Evolutionary conservation across 2,329 filamentous ascomycete species (phyloP).

Genomic region (Colletotrichum sp.): DNA sequence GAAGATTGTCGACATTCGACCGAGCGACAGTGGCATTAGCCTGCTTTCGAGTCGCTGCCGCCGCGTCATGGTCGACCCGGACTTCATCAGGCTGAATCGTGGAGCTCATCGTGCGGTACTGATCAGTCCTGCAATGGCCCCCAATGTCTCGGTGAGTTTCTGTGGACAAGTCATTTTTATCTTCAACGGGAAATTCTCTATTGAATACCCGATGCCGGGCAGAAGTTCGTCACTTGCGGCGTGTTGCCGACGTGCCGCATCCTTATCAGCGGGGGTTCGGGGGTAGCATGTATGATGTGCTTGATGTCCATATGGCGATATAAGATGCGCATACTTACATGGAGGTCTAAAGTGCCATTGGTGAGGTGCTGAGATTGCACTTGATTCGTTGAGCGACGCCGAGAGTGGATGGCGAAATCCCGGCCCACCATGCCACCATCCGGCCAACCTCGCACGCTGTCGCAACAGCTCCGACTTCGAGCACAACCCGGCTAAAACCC

Average conservation of each 20-base stretch:
- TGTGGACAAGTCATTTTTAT: not conserved
- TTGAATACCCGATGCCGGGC: not conserved
- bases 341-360: not conserved
- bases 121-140: not conserved
- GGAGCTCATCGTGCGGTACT: not conserved
- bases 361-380: not conserved
- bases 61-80: not conserved
- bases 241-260: not conserved
- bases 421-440: slow-evolving; percentile 13
- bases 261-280: not conserved
- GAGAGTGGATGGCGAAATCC: slow-evolving; percentile 5
- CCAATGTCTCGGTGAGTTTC: not conserved
- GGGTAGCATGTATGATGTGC: not conserved
- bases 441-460: not conserved
- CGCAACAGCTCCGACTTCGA: not conserved
- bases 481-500: not conserved
- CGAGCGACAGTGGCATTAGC: not conserved
- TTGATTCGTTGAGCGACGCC: not conserved
- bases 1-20: not conserved
- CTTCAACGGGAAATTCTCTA: not conserved
- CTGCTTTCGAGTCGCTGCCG: not conserved
- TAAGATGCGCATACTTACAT: not conserved
- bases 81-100: not conserved
- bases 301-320: not conserved
- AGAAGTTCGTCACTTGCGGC: not conserved